phyloP scores from a whole-genome alignment of 1,284 basidiomycete species.

The Agaricales sp. region DNA sequence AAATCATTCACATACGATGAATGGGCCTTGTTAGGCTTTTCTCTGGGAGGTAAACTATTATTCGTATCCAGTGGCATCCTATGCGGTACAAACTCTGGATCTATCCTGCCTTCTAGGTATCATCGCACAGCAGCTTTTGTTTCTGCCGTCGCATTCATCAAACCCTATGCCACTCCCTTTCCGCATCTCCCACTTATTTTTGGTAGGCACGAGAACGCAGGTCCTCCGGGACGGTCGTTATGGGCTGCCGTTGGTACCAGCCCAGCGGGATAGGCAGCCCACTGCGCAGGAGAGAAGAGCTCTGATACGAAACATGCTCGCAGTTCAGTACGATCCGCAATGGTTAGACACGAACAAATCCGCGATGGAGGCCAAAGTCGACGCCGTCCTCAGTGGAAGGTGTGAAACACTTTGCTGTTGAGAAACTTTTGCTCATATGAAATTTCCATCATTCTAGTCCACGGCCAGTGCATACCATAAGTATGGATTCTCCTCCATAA shows the following conservation, averaged over 20 bases:
- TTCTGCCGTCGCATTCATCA: background rate
- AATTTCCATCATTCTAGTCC: background rate
- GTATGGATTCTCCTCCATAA: constrained; percentile 5
- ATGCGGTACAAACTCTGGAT: background rate
- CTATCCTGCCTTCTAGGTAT: background rate
- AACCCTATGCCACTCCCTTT: background rate
- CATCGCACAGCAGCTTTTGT: background rate
- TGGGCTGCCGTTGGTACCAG: background rate
- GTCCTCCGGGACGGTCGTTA: background rate
- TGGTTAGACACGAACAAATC: background rate
- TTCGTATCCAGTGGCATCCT: background rate
- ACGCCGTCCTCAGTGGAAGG: background rate
- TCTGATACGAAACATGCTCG: background rate
- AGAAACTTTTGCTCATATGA: background rate
- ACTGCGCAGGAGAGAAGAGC: background rate
- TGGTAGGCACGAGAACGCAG: background rate
- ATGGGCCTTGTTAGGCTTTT: background rate
- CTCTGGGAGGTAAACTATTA: background rate
- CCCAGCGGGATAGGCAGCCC: background rate
- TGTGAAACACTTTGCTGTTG: background rate
- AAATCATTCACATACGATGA: background rate
- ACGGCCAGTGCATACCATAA: constrained; percentile 6
- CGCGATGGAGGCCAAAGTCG: background rate
- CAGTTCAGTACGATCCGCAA: background rate
- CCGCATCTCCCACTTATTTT: background rate